These are phyloP conservation scores for Lonicera japonica DNA, from an alignment of 129 eudicot species.

Conservation along the genomic window DNA sequence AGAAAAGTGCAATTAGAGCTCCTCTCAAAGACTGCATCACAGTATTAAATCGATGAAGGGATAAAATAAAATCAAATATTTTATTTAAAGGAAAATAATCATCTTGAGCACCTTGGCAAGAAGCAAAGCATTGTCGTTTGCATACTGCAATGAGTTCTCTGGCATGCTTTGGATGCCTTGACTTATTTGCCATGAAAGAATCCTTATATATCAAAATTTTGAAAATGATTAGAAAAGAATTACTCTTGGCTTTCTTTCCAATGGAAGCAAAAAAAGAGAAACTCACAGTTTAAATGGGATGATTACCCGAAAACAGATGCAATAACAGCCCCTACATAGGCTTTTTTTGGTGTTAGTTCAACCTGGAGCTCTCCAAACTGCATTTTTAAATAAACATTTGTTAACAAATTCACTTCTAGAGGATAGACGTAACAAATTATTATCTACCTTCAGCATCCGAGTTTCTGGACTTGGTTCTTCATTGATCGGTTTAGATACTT, in stretches of 20 bases:
- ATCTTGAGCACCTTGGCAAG: constrained; percentile 60
- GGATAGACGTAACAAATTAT: background rate
- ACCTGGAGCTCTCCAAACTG: constrained; percentile 96
- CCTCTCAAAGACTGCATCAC: constrained; percentile 76
- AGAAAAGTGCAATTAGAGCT: constrained; percentile 50
- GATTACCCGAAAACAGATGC: constrained; percentile 64
- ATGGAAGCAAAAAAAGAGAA: background rate
- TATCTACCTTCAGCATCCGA: constrained; percentile 58
- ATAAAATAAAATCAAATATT: background rate
- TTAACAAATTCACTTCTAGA: background rate
- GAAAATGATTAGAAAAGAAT: background rate
- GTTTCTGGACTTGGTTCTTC: constrained; percentile 54
- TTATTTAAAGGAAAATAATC: background rate
- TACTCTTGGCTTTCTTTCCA: background rate
- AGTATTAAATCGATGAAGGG: background rate
- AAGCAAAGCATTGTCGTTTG: constrained; percentile 76
- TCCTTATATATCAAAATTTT: constrained; percentile 36
- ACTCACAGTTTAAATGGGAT: background rate
- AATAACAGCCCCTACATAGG: constrained; percentile 72
- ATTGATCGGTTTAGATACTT: constrained; percentile 30
- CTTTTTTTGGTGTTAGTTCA: constrained; percentile 68
- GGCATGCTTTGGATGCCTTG: constrained; percentile 80
- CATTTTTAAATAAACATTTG: background rate
- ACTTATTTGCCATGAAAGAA: constrained; percentile 73
- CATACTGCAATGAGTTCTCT: constrained; percentile 70